These are phyloP conservation scores for Curvularia sp. DNA, from an alignment of 2,329 filamentous ascomycete genomes.

Conservation along the genomic window DNA sequence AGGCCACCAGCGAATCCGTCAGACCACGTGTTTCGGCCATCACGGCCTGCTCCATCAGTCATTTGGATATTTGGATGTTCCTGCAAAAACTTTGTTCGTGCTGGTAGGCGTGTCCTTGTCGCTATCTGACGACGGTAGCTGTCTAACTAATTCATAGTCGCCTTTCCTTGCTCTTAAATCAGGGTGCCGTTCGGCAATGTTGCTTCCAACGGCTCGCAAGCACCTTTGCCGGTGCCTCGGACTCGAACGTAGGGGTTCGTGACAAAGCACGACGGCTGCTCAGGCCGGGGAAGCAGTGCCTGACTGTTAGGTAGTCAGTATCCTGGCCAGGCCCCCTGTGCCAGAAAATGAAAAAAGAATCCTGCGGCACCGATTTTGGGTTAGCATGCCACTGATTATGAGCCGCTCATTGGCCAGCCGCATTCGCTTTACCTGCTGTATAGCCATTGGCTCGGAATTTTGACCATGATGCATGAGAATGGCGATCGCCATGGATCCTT, in stretches of 20 bases:
- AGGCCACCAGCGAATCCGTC: background rate
- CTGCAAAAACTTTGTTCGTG: background rate
- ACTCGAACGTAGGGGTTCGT: constrained; percentile 1
- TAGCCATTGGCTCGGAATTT: constrained; percentile 10
- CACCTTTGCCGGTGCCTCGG: background rate
- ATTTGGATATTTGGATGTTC: background rate
- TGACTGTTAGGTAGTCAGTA: background rate
- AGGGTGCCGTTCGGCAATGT: background rate
- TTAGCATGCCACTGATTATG: constrained; percentile 1
- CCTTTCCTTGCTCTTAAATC: background rate
- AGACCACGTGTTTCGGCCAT: background rate
- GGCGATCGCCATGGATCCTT: background rate
- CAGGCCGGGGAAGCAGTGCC: constrained; percentile 4
- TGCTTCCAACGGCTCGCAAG: background rate
- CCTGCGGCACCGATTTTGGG: constrained; percentile 7
- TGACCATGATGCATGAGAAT: background rate
- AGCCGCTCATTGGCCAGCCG: constrained; percentile 2
- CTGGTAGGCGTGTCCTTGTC: background rate
- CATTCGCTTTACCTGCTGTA: background rate
- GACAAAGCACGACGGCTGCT: background rate
- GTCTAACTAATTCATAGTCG: background rate
- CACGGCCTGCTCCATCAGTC: background rate
- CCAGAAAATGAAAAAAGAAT: constrained; percentile 8
- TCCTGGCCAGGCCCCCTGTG: constrained; percentile 6
- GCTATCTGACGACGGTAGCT: background rate